Conservation (phyloP, 257 asterid genomes). For the Fraxinus excelsior region DNA sequence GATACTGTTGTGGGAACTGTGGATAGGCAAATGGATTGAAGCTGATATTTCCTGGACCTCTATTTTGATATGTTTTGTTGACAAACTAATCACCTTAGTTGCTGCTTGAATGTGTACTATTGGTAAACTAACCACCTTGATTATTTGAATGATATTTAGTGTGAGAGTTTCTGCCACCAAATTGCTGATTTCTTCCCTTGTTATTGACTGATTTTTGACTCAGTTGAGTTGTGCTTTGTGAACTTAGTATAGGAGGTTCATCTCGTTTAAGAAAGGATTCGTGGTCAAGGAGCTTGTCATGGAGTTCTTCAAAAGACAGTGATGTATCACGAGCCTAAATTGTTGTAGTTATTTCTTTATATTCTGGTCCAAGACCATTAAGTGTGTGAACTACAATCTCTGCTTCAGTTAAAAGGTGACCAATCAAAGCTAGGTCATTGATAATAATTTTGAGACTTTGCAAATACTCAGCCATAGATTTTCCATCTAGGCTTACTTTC, state of each 20-base stretch:
- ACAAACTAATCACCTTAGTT: no score
- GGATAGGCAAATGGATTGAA: not conserved
- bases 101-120: no score
- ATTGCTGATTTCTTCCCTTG: not conserved
- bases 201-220: not conserved
- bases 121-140: no score
- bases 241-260: no score
- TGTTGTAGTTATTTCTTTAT: not conserved
- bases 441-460: not conserved
- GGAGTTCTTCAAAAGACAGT: not conserved
- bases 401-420: not conserved
- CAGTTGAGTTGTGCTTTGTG: not conserved
- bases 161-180: no score
- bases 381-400: constrained; percentile 5
- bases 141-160: no score
- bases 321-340: not conserved
- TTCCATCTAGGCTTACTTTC: no score
- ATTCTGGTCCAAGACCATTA: not conserved
- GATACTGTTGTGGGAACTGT: not conserved
- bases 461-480: constrained; percentile 12
- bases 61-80: no score
- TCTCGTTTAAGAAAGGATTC: not conserved
- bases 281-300: not conserved
- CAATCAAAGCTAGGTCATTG: constrained; percentile 1
- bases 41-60: not conserved